Evolutionary conservation across 352 stramenopile species (phyloP), one percentile per base, ranked within the genome.

Genomic region (Phytophthora macrochlamydospora): DNA sequence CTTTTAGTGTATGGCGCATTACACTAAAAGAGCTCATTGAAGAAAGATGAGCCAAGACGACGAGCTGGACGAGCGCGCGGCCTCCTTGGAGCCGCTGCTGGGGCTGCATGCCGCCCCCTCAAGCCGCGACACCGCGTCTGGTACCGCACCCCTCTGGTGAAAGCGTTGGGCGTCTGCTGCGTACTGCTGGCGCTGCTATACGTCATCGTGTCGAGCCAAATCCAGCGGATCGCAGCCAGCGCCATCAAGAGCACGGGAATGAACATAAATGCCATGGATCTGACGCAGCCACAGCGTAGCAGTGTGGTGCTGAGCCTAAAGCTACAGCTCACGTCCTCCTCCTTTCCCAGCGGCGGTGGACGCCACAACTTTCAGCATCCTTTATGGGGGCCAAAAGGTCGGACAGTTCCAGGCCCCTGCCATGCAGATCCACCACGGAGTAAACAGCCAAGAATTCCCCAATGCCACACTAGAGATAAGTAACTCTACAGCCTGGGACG

Each of bases 171-270:
- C 24, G 61, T 24, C 35, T 29, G 64, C 18, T n/a, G 81, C 28
- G 40, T 80, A 18, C 29, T 85, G 4, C 57, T 76, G 13, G 51
- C 73, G 37, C 51, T 78, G 51, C 62, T 75, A 44, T 82, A 79
- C 59, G 59, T 75, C 32, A 42, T 92, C 13, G 68, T 83, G 0
- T 69, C 75, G 65, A 83, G 72, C 37, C 83, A 91, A 29, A 78
- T 92, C 49, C 63, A 65, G 14, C 78, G 72, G 48, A 73, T 94
- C 45, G 86, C 86, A 29, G 67, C 75, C 18, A 70, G 68, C 30
- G 78, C 86, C 40, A 92, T 94, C 50, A 70, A 72, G 29, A 76
- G 74, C 14, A 87, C 86, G 2, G 63, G 64, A 11, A 91, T 94
- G 82, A 62, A 67, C 44, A 81, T 92, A n/a, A 43, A 67, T 4